Conservation (phyloP, 73 alveolate genomes). For the Paraurostyla sp. region DNA sequence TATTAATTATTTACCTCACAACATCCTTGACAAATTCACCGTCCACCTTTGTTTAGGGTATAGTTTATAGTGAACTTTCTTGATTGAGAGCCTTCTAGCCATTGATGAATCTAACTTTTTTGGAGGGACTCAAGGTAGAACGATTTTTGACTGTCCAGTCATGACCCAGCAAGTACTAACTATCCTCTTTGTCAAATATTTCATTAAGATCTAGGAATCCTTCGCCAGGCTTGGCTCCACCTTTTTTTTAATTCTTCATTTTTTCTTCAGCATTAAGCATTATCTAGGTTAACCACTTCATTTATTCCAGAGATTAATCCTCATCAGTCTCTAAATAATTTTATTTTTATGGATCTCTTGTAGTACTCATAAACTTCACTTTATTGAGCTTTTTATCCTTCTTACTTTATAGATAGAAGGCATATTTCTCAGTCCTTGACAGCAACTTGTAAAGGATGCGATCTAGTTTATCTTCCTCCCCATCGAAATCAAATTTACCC, state of each 20-base stretch:
- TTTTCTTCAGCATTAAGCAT: background rate
- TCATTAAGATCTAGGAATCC: background rate
- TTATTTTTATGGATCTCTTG: background rate
- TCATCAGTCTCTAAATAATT: background rate
- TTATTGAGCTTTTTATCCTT: conserved; percentile 14
- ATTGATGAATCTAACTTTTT: conserved; percentile 12
- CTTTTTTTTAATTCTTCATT: background rate
- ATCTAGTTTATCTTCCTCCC: conserved; percentile 38
- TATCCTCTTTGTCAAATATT: background rate
- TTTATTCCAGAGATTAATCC: too few relatives aligned
- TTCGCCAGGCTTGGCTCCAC: background rate
- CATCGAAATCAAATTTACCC: conserved; percentile 1
- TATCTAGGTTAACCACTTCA: too few relatives aligned
- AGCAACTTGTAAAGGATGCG: background rate
- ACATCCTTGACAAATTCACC: background rate
- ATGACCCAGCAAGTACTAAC: background rate
- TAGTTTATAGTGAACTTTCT: too few relatives aligned
- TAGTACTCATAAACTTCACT: background rate
- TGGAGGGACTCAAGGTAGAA: background rate
- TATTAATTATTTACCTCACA: background rate
- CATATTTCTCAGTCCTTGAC: background rate
- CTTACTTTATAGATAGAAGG: background rate
- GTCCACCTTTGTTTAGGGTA: background rate
- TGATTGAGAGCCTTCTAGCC: too few relatives aligned
- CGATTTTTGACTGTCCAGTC: background rate